phyloP scores from a whole-genome alignment of 306 rosid species.

The Rosa chinensis region DNA sequence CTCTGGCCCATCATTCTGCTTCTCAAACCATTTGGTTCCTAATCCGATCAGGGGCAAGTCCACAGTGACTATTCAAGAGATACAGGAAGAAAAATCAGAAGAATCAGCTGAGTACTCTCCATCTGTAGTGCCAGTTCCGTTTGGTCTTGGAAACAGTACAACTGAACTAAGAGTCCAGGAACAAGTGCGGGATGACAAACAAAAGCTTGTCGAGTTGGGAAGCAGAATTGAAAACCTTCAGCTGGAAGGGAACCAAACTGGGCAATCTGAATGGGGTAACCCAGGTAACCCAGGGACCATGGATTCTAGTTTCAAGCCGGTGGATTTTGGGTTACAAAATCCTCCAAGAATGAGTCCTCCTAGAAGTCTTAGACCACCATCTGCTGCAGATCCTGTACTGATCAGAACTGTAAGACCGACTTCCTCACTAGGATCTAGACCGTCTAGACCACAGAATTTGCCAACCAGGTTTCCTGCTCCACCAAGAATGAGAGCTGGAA shows the following conservation, averaged over 20 bases:
- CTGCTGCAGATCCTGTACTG: slow-evolving; percentile 36
- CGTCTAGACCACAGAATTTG: slow-evolving; percentile 38
- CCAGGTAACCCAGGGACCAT: slow-evolving; percentile 32
- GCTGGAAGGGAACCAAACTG: slow-evolving; percentile 33
- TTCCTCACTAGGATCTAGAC: slow-evolving; percentile 37
- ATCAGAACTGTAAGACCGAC: slow-evolving; percentile 38
- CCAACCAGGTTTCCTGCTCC: slow-evolving; percentile 37
- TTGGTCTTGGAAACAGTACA: slow-evolving; percentile 24
- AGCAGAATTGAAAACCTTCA: slow-evolving; percentile 36
- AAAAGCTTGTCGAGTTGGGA: slow-evolving; percentile 28
- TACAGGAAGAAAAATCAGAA: slow-evolving; percentile 64
- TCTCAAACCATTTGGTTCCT: slow-evolving; percentile 46
- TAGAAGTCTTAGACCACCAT: slow-evolving; percentile 42
- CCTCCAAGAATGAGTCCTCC: slow-evolving; percentile 39
- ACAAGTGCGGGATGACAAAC: slow-evolving; percentile 39
- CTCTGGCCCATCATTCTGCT: slow-evolving; percentile 52
- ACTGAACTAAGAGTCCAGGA: slow-evolving; percentile 34
- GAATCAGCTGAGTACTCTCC: slow-evolving; percentile 31
- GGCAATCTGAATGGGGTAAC: slow-evolving; percentile 41
- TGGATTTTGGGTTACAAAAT: slow-evolving; percentile 38
- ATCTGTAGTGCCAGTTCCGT: slow-evolving; percentile 25
- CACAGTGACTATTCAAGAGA: slow-evolving; percentile 70
- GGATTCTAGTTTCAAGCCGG: slow-evolving; percentile 33
- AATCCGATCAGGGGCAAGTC: slow-evolving; percentile 49
- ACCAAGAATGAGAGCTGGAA: slow-evolving; percentile 49